Evolutionary conservation across 495 filamentous ascomycete species (phyloP), one percentile per base, ranked within the genome.

Genomic region (Aspergillus indologenus): DNA sequence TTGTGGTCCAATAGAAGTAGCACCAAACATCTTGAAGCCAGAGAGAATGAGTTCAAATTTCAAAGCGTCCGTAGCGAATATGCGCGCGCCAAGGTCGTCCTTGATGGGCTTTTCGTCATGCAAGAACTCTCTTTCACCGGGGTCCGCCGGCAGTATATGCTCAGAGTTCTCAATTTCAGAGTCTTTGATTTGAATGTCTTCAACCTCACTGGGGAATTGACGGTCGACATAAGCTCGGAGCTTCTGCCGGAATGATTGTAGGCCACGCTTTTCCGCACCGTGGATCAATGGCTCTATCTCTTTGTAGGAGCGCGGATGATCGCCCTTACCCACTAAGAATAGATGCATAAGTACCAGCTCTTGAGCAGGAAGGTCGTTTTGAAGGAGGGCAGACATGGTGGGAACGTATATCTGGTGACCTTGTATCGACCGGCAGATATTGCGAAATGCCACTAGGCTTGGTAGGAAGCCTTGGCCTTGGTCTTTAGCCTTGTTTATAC

Each of bases 51-150:
- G 78, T 45, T 90, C 82, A 18, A 92, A 71, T 4, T 81, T 80
- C 26, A 91, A 77, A 57, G 86, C 81, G 20, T 71, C 81, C 18
- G 89, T 92, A 5, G 89, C 89, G 61, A 93, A 87, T 61, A 89
- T 75, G 56, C 86, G 79, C 17, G 90, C 87, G 18, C 86, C 87
- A 49, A 91, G 77, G 3, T 75, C 70, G 67, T 92, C 89, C 51
- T 72, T 76, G 52, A 73, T 72, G 0, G 63, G 66, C 43, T 66
- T 75, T 14, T 68, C 67, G 43, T 70, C 58, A 3, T 60, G 40
- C 56, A 56, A 60, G 15, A 31, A 4, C 19, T 64, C 56, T 20
- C 20, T 31, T 17, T 55, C 15, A 12, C 18, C 26, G 19, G 17
- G 14, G 20, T 1, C 19, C 45, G 17, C 45, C 17, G 34, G 34